phyloP scores from a whole-genome alignment of 306 rosid species.

The Glycyrrhiza uralensis region DNA sequence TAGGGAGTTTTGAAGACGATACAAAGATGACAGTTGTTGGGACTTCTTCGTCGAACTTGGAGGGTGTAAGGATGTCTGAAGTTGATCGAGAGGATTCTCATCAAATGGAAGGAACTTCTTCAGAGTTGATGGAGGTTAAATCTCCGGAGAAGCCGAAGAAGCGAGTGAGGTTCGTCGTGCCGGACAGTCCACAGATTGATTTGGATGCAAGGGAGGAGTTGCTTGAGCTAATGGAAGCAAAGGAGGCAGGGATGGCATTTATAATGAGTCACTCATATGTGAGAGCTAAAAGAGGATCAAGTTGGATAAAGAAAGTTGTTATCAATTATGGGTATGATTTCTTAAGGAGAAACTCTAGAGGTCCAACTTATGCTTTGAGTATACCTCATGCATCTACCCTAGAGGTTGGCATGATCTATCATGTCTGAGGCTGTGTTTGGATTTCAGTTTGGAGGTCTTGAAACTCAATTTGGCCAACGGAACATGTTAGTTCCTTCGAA shows the following conservation, averaged over 20 bases:
- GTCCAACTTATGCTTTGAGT: slow-evolving; percentile 77
- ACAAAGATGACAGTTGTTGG: slow-evolving; percentile 92
- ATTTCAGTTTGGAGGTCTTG: too few relatives aligned
- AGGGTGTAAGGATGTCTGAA: slow-evolving; percentile 69
- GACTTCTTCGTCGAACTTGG: slow-evolving; percentile 58
- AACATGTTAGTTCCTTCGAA: too few relatives aligned
- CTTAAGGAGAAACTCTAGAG: slow-evolving; percentile 89
- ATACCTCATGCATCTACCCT: slow-evolving; percentile 91
- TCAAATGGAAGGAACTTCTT: slow-evolving; percentile 43
- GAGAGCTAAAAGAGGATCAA: slow-evolving; percentile 88
- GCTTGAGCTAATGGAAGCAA: slow-evolving; percentile 86
- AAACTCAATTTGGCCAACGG: too few relatives aligned
- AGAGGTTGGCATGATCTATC: slow-evolving; percentile 94
- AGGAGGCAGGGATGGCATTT: slow-evolving; percentile 95
- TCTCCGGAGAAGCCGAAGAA: slow-evolving; percentile 56
- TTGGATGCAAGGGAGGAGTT: slow-evolving; percentile 60
- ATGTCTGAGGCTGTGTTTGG: slow-evolving; percentile 59
- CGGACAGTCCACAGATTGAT: slow-evolving; percentile 65
- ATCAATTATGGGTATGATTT: slow-evolving; percentile 86
- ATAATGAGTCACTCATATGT: slow-evolving; percentile 94
- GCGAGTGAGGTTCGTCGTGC: slow-evolving; percentile 76
- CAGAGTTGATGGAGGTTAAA: slow-evolving; percentile 65
- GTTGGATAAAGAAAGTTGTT: slow-evolving; percentile 70
- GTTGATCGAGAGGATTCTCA: slow-evolving; percentile 35
- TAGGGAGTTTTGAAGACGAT: slow-evolving; percentile 43